Percentiles rank a stretch among this genome's conserved stretches.
Conservation (phyloP, 148 eudicot species). For the Rhododendron griersonianum region DNA sequence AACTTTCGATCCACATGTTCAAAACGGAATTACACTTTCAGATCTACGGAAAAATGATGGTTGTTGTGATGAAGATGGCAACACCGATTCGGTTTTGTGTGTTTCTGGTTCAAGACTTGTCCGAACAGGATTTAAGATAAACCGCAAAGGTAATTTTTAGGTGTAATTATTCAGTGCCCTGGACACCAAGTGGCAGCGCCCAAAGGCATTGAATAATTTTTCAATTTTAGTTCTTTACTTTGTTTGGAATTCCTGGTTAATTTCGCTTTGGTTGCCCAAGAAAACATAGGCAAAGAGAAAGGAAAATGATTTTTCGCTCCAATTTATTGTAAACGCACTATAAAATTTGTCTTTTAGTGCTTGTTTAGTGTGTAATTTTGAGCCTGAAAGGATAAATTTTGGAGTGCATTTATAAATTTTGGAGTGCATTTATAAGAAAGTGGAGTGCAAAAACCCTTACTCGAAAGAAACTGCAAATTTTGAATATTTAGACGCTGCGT, state of each 20-base stretch:
- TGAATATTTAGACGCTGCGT: neutral
- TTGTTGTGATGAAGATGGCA: constrained; percentile 23
- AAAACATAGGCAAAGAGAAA: neutral
- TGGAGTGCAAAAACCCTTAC: neutral
- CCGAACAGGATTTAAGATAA: constrained; percentile 30
- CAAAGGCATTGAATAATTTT: neutral
- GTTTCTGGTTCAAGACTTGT: constrained; percentile 41
- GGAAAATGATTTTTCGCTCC: neutral
- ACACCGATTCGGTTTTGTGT: constrained; percentile 31
- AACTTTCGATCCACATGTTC: neutral
- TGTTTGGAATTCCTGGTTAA: neutral
- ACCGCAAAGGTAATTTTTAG: constrained; percentile 30
- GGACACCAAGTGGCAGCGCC: neutral
- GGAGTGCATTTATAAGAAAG: neutral
- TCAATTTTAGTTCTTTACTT: neutral
- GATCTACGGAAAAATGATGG: neutral
- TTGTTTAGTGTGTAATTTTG: neutral
- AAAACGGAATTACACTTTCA: neutral
- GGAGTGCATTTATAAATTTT: neutral
- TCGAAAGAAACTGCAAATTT: neutral
- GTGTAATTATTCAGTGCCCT: neutral
- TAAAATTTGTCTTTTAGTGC: neutral
- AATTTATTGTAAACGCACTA: neutral
- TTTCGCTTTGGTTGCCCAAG: neutral
- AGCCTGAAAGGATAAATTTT: neutral